Base-by-base conservation (phyloP, 2,329 filamentous ascomycete genomes). In the Fusarium lateritium region DNA sequence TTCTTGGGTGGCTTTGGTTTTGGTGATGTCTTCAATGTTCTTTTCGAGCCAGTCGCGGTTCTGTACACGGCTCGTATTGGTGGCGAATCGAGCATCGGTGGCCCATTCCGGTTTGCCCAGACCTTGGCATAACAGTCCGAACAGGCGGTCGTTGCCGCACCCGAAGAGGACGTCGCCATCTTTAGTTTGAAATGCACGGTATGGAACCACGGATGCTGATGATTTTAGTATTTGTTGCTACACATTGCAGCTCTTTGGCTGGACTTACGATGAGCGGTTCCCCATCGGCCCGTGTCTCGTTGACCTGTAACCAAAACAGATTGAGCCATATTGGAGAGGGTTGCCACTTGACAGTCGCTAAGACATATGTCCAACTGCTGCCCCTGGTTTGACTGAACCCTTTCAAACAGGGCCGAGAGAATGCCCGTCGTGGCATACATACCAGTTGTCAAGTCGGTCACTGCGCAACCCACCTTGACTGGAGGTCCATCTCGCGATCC, bases 311-410 rank as follows among this genome's bases (percentile, higher is more conserved):
- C 92, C 38, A 99, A 83, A 61, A 91, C 93, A 53, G 94, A 97
- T 76, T 93, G 97, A 3, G 94, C 95, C 76, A 99, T 93, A 77
- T 98, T 99, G 8, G 94, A 89, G 34, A 99, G 81, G 0, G 94
- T 97, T 1, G 94, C 95, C n/a, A 95, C 94, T 76, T 99, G 95
- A 73, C 94, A 97, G 77, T 98, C 95, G 68, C 93, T 96, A 57
- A 98, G 81, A 1, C 92, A 89, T 14, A 95, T 91, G 78, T 98
- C 96, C 62, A 98, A 92, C 75, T 97, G 93, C 81, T 98, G 95
- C 0, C 96, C 95, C 70, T 86, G 88, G 2, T 92, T 91, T 0
- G 92, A 94, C 67, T 85, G 89, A 2, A 81, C 87, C 11, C 94
- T 87, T 1, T 88, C 87, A 14, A 98, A 82, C 14, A 99, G 83